Base-by-base conservation (phyloP, 345 rosid genomes). In the Noccaea caerulescens region DNA sequence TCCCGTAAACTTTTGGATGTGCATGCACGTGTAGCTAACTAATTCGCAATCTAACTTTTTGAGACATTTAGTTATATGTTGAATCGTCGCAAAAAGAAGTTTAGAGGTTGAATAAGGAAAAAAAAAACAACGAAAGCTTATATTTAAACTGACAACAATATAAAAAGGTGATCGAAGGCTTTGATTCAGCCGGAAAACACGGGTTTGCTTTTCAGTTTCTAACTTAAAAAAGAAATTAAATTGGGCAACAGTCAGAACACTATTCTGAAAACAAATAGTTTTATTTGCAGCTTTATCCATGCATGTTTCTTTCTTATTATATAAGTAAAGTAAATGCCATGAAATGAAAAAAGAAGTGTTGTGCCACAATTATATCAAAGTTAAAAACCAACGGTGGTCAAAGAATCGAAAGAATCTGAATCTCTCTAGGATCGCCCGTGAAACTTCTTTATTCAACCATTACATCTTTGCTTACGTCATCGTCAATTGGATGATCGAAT, bases 121-220 rank as follows among this genome's bases (percentile, higher is more conserved):
- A 27, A 20, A 18, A 18, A 16, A 46, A 32, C 8, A 56, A 8
- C n/a, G 9, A 58, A 44, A 16, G 8, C 33, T 55, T 27, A 37
- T 45, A 45, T 54, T 45, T 5, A 56, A 27, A 41, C 33, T 10
- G 25, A 59, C 33, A 52, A 43, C 18, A 58, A 51, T 23, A 30
- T 11, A 59, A 61, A 46, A 58, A 49, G 47, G 33, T 37, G 59
- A 39, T 38, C 23, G 27, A 63, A 55, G 51, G 64, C 79, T 75
- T 63, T 55, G 25, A 69, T 63, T 76, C 32, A 69, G 75, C 66
- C 75, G 61, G 8, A 64, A 63, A 76, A 63, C 66, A 69, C 66
- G 71, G 75, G 49, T 49, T 63, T 56, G 55, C 54, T 69, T 63
- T 76, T 8, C 27, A 39, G 59, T 54, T 55, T 53, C 6, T 45